These are phyloP conservation scores for Podospora conica DNA, from an alignment of 495 filamentous ascomycete genomes.

Conservation along the genomic window DNA sequence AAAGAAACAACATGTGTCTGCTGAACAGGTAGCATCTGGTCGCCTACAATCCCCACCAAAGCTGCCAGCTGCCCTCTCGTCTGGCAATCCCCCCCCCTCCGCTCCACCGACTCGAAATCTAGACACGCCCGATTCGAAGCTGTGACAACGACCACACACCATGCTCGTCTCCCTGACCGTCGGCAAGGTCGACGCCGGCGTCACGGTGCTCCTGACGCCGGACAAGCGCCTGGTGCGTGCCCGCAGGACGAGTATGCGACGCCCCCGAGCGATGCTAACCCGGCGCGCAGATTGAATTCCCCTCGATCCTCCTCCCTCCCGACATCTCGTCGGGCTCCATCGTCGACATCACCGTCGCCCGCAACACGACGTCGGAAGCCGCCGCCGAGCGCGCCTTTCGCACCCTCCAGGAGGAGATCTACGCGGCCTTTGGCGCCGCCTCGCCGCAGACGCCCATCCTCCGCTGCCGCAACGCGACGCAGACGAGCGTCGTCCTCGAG, in stretches of 20 bases:
- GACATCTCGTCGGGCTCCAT: constrained; percentile 93
- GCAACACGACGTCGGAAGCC: constrained; percentile 73
- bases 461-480: constrained; percentile 89
- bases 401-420: constrained; percentile 80
- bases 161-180: constrained; percentile 98
- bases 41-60: neutral
- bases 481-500: constrained; percentile 94
- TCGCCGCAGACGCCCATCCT: constrained; percentile 75
- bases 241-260: neutral
- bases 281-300: constrained; percentile 84
- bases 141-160: constrained; percentile 14
- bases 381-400: constrained; percentile 67
- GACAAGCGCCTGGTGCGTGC: constrained; percentile 85
- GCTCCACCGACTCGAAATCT: neutral
- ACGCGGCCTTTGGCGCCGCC: constrained; percentile 72
- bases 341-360: constrained; percentile 93
- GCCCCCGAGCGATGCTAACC: neutral
- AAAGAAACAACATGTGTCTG: neutral
- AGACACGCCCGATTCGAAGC: neutral
- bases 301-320: constrained; percentile 90
- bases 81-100: neutral
- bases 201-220: constrained; percentile 91
- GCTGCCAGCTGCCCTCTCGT: neutral
- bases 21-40: neutral
- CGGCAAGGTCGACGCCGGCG: constrained; percentile 97